Evolutionary conservation across 495 filamentous ascomycete genomes (phyloP).

Genomic region (Lasiosphaeria miniovina): DNA sequence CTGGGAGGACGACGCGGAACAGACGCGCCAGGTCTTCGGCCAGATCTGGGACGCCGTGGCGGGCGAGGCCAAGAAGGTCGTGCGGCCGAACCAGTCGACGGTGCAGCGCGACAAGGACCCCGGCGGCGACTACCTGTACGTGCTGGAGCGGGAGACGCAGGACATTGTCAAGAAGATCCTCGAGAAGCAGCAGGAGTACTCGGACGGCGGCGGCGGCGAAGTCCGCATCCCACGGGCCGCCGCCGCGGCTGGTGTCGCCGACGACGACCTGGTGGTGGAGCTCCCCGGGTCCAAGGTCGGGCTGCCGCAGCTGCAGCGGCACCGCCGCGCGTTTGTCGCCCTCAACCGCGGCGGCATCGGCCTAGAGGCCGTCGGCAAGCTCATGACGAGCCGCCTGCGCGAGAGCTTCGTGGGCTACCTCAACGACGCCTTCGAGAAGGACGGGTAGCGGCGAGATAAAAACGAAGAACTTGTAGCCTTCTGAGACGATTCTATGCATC

Average conservation of each 20-base stretch:
- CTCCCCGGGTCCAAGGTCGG: conserved; percentile 61
- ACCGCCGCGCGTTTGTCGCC: conserved; percentile 81
- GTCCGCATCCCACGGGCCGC: conserved; percentile 34
- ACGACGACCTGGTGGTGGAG: conserved; percentile 45
- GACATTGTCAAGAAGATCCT: conserved; percentile 74
- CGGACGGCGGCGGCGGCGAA: conserved; percentile 57
- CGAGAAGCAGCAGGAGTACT: conserved; percentile 60
- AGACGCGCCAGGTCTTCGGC: conserved; percentile 36
- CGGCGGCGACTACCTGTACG: conserved; percentile 76
- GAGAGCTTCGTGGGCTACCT: conserved; percentile 72
- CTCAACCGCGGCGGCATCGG: conserved; percentile 62
- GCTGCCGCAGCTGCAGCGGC: conserved; percentile 74
- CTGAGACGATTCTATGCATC: too few species aligned
- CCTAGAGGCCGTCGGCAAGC: conserved; percentile 43
- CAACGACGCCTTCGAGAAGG: conserved; percentile 61
- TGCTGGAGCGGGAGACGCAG: conserved; percentile 80
- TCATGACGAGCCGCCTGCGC: conserved; percentile 54
- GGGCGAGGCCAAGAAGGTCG: conserved; percentile 54
- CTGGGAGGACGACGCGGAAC: conserved; percentile 66
- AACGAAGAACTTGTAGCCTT: neutral
- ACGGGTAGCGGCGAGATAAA: conserved; percentile 26
- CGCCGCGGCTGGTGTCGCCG: conserved; percentile 30
- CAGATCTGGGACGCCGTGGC: conserved; percentile 78
- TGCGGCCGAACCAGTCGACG: conserved; percentile 79
- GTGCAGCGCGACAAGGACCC: conserved; percentile 60